Evolutionary conservation across 352 stramenopile species (phyloP).

Genomic region (Peronospora belbahrii): DNA sequence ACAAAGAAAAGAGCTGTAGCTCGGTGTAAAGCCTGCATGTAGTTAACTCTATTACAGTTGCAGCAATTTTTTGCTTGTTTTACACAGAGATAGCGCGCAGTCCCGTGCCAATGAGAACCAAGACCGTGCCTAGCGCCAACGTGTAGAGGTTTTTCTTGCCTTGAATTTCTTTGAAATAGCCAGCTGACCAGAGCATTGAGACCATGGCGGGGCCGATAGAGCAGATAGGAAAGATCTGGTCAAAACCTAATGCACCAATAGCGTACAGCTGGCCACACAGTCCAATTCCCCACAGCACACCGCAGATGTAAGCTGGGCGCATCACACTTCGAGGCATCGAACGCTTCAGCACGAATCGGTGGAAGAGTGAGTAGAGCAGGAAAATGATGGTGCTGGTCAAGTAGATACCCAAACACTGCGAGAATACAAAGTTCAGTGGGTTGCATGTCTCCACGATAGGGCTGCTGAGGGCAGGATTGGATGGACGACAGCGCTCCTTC

Average conservation of each 20-base stretch:
- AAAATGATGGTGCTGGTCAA: constrained; percentile 67
- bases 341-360: constrained; percentile 61
- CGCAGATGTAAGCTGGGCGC: constrained; percentile 70
- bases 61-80: neutral
- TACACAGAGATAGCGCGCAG: constrained; percentile 54
- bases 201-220: constrained; percentile 77
- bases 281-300: constrained; percentile 64
- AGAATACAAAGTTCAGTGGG: constrained; percentile 78
- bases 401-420: constrained; percentile 78
- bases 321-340: constrained; percentile 80
- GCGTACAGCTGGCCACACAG: constrained; percentile 65
- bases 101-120: constrained; percentile 64
- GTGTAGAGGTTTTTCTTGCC: constrained; percentile 50
- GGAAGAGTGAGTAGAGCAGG: constrained; percentile 69
- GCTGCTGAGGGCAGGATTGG: constrained; percentile 6
- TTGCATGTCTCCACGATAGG: constrained; percentile 59
- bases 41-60: constrained; percentile 3
- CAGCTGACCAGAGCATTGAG: constrained; percentile 78
- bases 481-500: constrained; percentile 51
- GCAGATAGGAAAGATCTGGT: constrained; percentile 75
- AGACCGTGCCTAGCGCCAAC: constrained; percentile 46
- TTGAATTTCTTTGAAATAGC: constrained; percentile 81
- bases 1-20: no score
- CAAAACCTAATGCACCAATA: constrained; percentile 65
- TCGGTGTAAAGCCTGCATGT: neutral